Base-by-base conservation (phyloP, 768 basidiomycete genomes). In the Russula compacta region DNA sequence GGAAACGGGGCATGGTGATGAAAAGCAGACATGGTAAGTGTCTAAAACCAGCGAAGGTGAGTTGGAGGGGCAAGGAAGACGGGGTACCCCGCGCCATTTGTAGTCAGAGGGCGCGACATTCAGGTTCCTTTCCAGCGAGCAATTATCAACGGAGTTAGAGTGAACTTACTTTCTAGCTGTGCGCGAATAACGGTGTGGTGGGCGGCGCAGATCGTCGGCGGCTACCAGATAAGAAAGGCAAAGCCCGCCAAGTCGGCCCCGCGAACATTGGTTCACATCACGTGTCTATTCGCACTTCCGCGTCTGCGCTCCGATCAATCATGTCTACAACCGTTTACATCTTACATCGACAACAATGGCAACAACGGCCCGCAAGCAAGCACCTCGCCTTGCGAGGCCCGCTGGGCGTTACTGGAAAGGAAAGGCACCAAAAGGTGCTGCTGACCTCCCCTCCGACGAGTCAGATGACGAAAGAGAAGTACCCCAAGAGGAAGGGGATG, bases 371-470 rank as follows among this genome's bases (percentile, higher is more conserved):
- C 79, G 84, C 61, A 92, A 92, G 67, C 81, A 83, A 61, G 89
- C 89, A 8, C 83, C 86, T 21, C 83, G 89, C n/a, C 79, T 84
- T 7, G 80, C 90, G n/a, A 77, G 79, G 54, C 90, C 93, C 5
- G 91, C 83, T 2, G 87, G 83, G 6, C 87, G 93, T 3, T 95
- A 95, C 73, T 90, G 91, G 85, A 89, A 88, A 67, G 93, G 93
- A 58, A 91, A 92, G 67, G 89, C 84, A 0, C 92, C 92, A 0
- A 92, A 90, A 71, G 89, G 88, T 49, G 79, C 75, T 38, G 75
- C 74, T 1, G 82, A 82, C 29, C 72, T 74, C 43, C 75, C 81
- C 21, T 85, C 84, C 4, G 86, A 86, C 47, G 81, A 83, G 62
- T 83, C 80, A 1, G 77, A 74, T 36, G 73, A 70, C 60, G 66